Evolutionary conservation across 1,284 basidiomycete genomes (phyloP).

Genomic region (Leucoagaricus sp.): DNA sequence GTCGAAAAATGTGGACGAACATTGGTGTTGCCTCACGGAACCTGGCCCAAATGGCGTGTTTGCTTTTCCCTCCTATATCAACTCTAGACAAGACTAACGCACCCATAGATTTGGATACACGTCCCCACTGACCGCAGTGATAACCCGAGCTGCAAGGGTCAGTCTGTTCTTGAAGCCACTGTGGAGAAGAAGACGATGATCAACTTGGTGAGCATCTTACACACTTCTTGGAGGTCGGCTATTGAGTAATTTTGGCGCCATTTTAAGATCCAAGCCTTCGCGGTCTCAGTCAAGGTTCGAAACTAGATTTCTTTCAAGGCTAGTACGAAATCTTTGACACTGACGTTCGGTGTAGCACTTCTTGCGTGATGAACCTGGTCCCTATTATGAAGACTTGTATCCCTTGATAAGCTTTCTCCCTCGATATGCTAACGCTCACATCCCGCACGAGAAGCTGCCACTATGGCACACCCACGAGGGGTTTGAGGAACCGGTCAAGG

Average conservation of each 20-base stretch:
- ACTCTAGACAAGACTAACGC: neutral
- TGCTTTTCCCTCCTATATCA: neutral
- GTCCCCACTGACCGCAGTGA: conserved; percentile 47
- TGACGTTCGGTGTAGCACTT: conserved; percentile 49
- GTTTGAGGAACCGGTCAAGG: conserved; percentile 31
- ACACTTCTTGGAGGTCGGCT: neutral
- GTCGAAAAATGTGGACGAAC: conserved; percentile 64
- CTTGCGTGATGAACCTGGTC: conserved; percentile 59
- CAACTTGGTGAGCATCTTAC: conserved; percentile 48
- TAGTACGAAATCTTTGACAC: conserved; percentile 25
- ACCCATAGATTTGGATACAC: conserved; percentile 61
- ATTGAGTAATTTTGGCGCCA: neutral
- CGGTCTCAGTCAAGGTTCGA: conserved; percentile 58
- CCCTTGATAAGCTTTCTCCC: conserved; percentile 64
- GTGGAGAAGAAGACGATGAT: conserved; percentile 78
- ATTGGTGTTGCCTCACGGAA: conserved; percentile 56
- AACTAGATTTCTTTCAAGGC: conserved; percentile 21
- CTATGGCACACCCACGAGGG: conserved; percentile 50
- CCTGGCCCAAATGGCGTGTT: conserved; percentile 50
- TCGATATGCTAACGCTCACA: conserved; percentile 45
- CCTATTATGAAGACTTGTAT: conserved; percentile 68
- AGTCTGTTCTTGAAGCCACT: conserved; percentile 47
- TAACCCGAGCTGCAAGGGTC: conserved; percentile 34
- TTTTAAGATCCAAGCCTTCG: conserved; percentile 59
- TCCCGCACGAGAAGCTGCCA: conserved; percentile 51